Percentiles rank a stretch among this genome's conserved stretches.
Evolutionary conservation across 139 green algal genomes (phyloP).

Genomic region (Axilococcus clingmanii): DNA sequence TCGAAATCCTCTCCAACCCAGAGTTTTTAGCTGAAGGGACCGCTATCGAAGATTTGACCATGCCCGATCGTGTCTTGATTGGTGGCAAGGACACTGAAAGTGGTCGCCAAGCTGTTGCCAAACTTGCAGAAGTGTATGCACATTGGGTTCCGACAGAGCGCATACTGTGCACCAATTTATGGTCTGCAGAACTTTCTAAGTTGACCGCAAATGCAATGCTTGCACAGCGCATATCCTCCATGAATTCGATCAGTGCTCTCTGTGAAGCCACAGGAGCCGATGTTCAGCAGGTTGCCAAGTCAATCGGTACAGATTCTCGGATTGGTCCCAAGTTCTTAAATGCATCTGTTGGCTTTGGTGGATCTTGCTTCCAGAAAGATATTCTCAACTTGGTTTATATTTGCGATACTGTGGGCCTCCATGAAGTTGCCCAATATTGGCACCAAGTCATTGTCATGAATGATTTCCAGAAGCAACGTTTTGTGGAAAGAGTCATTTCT

Average conservation of each 20-base stretch:
- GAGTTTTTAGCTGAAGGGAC: constrained; percentile 88
- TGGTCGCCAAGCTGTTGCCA: constrained; percentile 59
- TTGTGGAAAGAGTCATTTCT: constrained; percentile 88
- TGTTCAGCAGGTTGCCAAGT: constrained; percentile 78
- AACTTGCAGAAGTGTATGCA: constrained; percentile 75
- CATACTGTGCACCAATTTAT: constrained; percentile 94
- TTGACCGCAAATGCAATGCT: constrained; percentile 96
- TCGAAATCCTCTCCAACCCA: constrained; percentile 94
- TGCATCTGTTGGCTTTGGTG: constrained; percentile 94
- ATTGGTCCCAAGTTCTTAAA: constrained; percentile 98
- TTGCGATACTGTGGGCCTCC: constrained; percentile 83
- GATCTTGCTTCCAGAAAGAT: constrained; percentile 99
- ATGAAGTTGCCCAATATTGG: constrained; percentile 96
- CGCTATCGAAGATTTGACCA: constrained; percentile 74
- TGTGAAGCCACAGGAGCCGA: constrained; percentile 95
- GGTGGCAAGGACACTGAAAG: constrained; percentile 73
- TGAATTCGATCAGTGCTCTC: constrained; percentile 97
- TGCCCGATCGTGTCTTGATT: constrained; percentile 57
- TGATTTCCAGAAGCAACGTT: constrained; percentile 97
- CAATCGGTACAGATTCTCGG: constrained; percentile 90
- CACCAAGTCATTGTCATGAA: constrained; percentile 88
- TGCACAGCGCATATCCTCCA: constrained; percentile 95
- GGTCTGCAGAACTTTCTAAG: constrained; percentile 97
- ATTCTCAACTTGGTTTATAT: constrained; percentile 99
- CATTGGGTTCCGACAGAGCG: constrained; percentile 91